phyloP scores from a whole-genome alignment of 306 rosid genomes.

The Pachyrhizus erosus region DNA sequence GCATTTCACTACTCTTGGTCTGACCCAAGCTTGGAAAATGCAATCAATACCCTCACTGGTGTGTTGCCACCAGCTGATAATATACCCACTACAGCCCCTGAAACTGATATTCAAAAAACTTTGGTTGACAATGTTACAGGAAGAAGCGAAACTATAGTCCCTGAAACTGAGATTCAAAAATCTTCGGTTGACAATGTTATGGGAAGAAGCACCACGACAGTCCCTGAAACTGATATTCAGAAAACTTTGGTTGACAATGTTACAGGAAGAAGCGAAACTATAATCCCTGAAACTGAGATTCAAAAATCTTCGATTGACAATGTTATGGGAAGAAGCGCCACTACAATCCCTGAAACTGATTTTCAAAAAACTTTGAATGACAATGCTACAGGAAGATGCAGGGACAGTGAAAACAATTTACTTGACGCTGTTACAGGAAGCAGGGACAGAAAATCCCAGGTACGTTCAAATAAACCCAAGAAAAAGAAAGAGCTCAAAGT shows the following conservation, averaged over 20 bases:
- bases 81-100: conserved; percentile 22
- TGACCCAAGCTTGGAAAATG: conserved; percentile 84
- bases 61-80: conserved; percentile 67
- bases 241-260: background rate
- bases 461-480: conserved; percentile 57
- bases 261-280: background rate
- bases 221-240: background rate
- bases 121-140: conserved; percentile 33
- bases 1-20: conserved; percentile 83
- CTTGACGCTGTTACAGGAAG: conserved; percentile 45
- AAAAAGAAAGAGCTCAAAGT: conserved; percentile 60
- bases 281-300: background rate
- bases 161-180: background rate
- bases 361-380: background rate
- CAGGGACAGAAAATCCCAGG: conserved; percentile 45
- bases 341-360: conserved; percentile 22
- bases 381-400: conserved; percentile 14
- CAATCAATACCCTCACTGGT: conserved; percentile 78
- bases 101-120: conserved; percentile 13
- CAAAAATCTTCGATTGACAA: background rate
- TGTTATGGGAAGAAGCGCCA: conserved; percentile 13
- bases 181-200: background rate
- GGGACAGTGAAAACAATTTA: conserved; percentile 38
- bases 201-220: background rate
- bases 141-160: background rate